Evolutionary conservation across 345 rosid genomes (phyloP).

Genomic region (Camelina laxa): DNA sequence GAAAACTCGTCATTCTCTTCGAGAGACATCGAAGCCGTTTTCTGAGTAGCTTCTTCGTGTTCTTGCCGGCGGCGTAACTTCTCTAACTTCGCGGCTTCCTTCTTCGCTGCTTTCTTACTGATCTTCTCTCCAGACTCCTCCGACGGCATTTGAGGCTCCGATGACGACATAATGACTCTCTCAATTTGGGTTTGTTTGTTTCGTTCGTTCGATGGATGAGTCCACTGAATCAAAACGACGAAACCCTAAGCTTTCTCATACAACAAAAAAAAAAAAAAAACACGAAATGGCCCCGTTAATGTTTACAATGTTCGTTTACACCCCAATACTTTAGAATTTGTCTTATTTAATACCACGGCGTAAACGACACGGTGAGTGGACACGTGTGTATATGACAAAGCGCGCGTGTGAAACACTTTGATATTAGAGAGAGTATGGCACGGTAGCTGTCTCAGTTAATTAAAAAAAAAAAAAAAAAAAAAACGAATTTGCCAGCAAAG

Average conservation of each 20-base stretch:
- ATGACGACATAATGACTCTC: slow-evolving; percentile 27
- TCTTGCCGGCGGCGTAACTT: slow-evolving; percentile 76
- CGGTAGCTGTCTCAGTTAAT: slow-evolving; percentile 35
- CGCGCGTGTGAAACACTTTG: slow-evolving; percentile 6
- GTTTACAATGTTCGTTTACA: background rate
- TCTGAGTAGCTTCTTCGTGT: slow-evolving; percentile 44
- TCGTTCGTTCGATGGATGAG: no score
- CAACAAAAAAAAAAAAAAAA: background rate
- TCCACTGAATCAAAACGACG: background rate
- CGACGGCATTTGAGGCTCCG: slow-evolving; percentile 32
- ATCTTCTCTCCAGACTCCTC: slow-evolving; percentile 44
- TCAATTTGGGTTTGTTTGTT: no score
- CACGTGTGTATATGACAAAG: background rate
- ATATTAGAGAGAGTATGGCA: background rate
- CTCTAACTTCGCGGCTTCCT: slow-evolving; percentile 80
- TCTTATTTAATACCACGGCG: background rate
- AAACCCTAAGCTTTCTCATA: slow-evolving; percentile 24
- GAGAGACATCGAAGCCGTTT: slow-evolving; percentile 47
- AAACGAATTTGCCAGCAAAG: slow-evolving; percentile 46
- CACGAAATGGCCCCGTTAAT: background rate
- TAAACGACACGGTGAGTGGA: background rate
- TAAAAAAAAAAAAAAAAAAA: slow-evolving; percentile 8
- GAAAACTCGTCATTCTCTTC: slow-evolving; percentile 54
- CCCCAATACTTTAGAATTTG: background rate
- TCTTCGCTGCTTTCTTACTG: slow-evolving; percentile 88